A percentile compares a stretch with the other conserved stretches of the same genome.
These are phyloP conservation scores for Fusarium compactum DNA, from an alignment of 2,329 filamentous ascomycete genomes.

Conservation along the genomic window DNA sequence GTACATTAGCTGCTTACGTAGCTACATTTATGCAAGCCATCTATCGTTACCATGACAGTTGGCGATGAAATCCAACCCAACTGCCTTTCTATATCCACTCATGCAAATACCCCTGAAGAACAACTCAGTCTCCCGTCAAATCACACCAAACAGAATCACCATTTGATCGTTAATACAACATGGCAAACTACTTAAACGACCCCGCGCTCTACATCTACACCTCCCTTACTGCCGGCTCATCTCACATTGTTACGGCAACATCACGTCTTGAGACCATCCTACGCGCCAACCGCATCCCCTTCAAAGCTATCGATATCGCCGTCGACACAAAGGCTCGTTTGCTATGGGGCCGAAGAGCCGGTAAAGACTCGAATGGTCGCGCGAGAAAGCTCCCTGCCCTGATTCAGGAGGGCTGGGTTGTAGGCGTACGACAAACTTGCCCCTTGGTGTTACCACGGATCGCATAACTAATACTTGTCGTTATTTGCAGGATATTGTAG, in stretches of 20 bases:
- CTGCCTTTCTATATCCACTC: constrained; percentile 17
- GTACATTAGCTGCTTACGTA: constrained; percentile 36
- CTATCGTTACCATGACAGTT: constrained; percentile 18
- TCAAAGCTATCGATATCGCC: constrained; percentile 91
- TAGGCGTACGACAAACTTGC: constrained; percentile 76
- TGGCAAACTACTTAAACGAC: constrained; percentile 67
- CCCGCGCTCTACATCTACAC: constrained; percentile 93
- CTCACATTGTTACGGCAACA: constrained; percentile 95
- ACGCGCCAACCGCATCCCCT: constrained; percentile 92
- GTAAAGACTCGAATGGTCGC: constrained; percentile 73
- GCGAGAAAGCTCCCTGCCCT: constrained; percentile 85
- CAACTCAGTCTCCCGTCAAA: constrained; percentile 9
- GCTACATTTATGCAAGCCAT: constrained; percentile 17
- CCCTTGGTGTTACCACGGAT: neutral
- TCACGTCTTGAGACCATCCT: constrained; percentile 96
- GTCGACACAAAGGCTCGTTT: constrained; percentile 89
- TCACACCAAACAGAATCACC: neutral
- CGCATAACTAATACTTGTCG: constrained; percentile 1
- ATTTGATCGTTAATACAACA: constrained; percentile 39
- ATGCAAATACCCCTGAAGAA: constrained; percentile 30
- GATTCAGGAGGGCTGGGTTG: constrained; percentile 85
- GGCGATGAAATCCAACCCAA: constrained; percentile 11
- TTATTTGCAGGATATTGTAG: constrained; percentile 79
- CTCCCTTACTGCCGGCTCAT: constrained; percentile 93
- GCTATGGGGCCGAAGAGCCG: constrained; percentile 86